Base-by-base conservation (phyloP, 345 rosid genomes). In the Arabidopsis suecica region DNA sequence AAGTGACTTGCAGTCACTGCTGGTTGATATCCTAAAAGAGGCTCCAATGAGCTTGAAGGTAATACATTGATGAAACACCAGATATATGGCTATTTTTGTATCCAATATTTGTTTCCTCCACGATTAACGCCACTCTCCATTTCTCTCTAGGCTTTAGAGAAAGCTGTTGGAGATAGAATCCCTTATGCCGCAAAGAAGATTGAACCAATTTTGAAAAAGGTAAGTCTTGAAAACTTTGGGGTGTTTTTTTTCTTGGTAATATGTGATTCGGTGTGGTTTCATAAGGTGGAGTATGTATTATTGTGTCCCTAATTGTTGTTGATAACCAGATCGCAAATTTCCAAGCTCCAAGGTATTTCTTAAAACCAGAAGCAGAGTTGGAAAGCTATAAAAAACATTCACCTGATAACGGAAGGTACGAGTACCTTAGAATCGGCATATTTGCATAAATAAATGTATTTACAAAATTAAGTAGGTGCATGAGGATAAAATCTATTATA, bases 41-140 rank as follows among this genome's bases (percentile, higher is more conserved):
- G 86, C 89, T 64, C 91, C 96, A 11, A 85, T 90, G 97, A 90
- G 84, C 86, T 79, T 90, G 75, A 87, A 95, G 96, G 99, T 86
- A 81, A 66, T 75, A 47, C 42, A 41, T 41, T 16, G 80, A 79
- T 47, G 62, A 41, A 75, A 44, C 61, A 23, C 40, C 30, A 16
- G 54, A 53, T 80, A 51, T 57, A 51, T 62, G 42, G 8, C 63
- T 73, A 49, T 67, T 68, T 60, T 38, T 33, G 36, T 77, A 72
- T 71, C 40, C 13, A 65, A 9, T 47, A 33, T 51, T 41, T 41
- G 53, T 62, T 30, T 55, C 51, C 38, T 33, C 51, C 72, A 23
- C 14, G n/a, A 33, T 61, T 60, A 58, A 78, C 7, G 22, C 47
- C 60, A 14, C 42, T 58, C 23, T 67, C 66, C 67, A 33, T 77